Evolutionary conservation across 75 land plant species (phyloP), one percentile per base, ranked within the genome.

Genomic region (Cupressus sempervirens): DNA sequence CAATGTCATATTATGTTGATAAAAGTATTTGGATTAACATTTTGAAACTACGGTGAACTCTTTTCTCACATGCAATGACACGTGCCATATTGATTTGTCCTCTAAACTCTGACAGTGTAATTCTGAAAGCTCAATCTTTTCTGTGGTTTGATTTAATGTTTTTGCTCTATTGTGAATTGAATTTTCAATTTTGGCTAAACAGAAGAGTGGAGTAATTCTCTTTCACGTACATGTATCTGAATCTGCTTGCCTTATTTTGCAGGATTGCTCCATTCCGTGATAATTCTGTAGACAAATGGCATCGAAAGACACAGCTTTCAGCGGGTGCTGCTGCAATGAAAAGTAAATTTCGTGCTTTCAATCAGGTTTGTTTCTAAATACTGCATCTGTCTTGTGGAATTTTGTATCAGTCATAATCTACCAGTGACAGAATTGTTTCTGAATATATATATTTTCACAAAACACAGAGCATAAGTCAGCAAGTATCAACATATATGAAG

Each of bases 221-320:
- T 20, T 4, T 4, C 5, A 58, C 77, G 16, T 75, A 36, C 36
- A 38, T 75, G 23, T 58, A 20, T 76, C 18, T 85, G 65, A 76
- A 52, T 58, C 0, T 76, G 70, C n/a, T 56, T 3, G 26, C 30
- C 67, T 72, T 62, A 14, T 80, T 43, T 76, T 88, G 83, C 90
- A 97, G 99, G 84, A 88, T 97, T 83, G 89, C 86, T 52, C 90
- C 96, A 32, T 97, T 92, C 81, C 95, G 98, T 85, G 87, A 95
- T 88, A 90, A 86, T 68, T 86, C 99, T 77, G 84, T 95, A 79
- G 99, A 97, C 84, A 97, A 95, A 87, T 97, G 99, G 99, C 98
- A 95, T 76, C 92, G 98, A 58, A 97, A 95, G 87, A 94, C 95
- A 35, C 95, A 95, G 83, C 88, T 97, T 56, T 91, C 96, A 86